Evolutionary conservation across 2,329 filamentous ascomycete genomes (phyloP), one percentile per base, ranked within the genome.

Genomic region (Ophiostoma australiae): DNA sequence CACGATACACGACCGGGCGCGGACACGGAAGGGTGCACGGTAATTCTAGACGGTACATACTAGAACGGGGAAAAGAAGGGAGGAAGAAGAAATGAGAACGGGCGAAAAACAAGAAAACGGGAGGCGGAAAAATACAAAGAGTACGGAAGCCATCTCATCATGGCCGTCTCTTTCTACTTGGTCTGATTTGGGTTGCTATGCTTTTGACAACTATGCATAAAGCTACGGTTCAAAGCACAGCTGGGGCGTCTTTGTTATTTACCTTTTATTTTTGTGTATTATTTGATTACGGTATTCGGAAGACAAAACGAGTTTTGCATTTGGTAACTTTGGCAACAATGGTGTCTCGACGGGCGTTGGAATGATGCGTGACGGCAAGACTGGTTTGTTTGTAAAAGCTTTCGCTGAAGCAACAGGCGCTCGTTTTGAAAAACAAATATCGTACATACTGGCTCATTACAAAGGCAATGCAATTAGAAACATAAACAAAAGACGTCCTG

Each of bases 131-230:
- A 41, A 41, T 27, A 35, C 6, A 33, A 33, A 37, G 61, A 35
- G 61, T n/a, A 66, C 33, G 63, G 33, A 66, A 20, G 61, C 66
- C 23, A 67, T 67, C 35, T 31, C 66, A 27, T 27, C 37, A 67
- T 31, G 66, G 66, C 66, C 35, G 66, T 41, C 66, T 44, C 39
- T 41, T 41, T 33, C 5, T 44, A 67, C n/a, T 39, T 66, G 63
- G 63, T 66, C 63, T 66, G 35, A 66, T 39, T 66, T 66, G 35
- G 63, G 63, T 23, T 41, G 63, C 63, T 66, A 66, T 39, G 63
- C 35, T 65, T 37, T 67, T 67, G 66, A 31, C 23, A 31, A 31
- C 66, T 39, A 39, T 6, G 66, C n/a, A 67, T 31, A 20, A 67
- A 67, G 33, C 33, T 23, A 48, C 66, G 39, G 37, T 67, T 41